phyloP scores from a whole-genome alignment of 345 rosid genomes.

The Hypericum perforatum region DNA sequence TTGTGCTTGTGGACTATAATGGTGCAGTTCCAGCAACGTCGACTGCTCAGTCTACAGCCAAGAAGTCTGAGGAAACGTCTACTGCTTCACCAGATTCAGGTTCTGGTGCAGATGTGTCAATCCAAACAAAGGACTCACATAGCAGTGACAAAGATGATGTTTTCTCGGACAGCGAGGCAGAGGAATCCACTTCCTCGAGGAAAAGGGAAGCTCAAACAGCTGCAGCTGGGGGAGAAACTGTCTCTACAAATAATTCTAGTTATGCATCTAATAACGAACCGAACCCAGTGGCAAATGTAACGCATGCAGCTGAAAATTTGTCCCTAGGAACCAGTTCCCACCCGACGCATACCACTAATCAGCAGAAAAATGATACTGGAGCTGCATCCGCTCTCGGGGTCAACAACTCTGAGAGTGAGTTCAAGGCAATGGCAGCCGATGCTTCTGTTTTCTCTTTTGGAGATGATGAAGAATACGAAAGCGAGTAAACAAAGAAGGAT shows the following conservation, averaged over 20 bases:
- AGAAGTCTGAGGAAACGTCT: slow-evolving; percentile 35
- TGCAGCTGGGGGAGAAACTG: slow-evolving; percentile 15
- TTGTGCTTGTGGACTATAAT: slow-evolving; percentile 27
- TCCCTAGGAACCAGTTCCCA: slow-evolving; percentile 24
- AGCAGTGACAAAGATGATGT: slow-evolving; percentile 57
- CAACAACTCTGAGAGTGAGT: slow-evolving; percentile 31
- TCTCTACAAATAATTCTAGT: neutral
- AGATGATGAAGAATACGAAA: slow-evolving; percentile 74
- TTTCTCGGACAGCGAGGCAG: slow-evolving; percentile 76
- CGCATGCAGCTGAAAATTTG: slow-evolving; percentile 36
- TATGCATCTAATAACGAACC: slow-evolving; percentile 15
- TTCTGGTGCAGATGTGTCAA: slow-evolving; percentile 24
- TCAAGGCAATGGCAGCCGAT: slow-evolving; percentile 82
- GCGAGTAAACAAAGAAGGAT: slow-evolving; percentile 30
- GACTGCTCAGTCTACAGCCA: slow-evolving; percentile 23
- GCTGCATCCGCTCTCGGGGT: slow-evolving; percentile 17
- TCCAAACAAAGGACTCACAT: slow-evolving; percentile 30
- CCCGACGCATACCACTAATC: slow-evolving; percentile 6
- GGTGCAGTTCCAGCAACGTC: slow-evolving; percentile 22
- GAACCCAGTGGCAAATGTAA: slow-evolving; percentile 32
- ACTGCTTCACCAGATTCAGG: slow-evolving; percentile 21
- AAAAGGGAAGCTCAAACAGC: slow-evolving; percentile 13
- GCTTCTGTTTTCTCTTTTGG: slow-evolving; percentile 84
- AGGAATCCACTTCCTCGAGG: slow-evolving; percentile 40
- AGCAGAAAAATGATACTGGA: slow-evolving; percentile 13